A percentile compares a stretch with the other conserved stretches of the same genome.
Conservation (phyloP, 345 rosid species). For the Mallotus nudiflorus region DNA sequence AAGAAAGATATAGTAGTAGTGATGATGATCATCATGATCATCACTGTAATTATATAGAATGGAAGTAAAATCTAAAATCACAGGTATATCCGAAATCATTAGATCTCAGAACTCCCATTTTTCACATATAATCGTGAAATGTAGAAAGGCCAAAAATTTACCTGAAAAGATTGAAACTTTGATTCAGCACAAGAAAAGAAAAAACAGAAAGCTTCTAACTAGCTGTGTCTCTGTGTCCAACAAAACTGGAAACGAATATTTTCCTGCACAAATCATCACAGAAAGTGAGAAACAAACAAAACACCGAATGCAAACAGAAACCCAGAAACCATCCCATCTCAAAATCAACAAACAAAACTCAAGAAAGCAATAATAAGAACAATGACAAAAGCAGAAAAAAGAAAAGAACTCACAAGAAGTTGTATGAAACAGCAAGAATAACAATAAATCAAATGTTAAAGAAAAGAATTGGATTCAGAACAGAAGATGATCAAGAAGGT, state of each 20-base stretch:
- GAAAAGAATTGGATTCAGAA: neutral
- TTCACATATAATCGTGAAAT: conserved; percentile 1
- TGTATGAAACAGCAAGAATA: neutral
- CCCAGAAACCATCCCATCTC: conserved; percentile 11
- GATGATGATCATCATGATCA: no score
- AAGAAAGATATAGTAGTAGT: neutral
- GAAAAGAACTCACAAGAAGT: conserved; percentile 20
- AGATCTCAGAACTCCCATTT: conserved; percentile 27
- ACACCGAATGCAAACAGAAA: conserved; percentile 6
- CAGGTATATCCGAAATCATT: neutral
- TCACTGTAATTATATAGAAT: neutral
- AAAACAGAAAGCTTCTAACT: conserved; percentile 19
- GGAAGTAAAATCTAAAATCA: neutral
- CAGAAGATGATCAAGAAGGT: conserved; percentile 9
- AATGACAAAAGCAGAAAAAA: no score
- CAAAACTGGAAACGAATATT: conserved; percentile 1
- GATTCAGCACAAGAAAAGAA: conserved; percentile 21
- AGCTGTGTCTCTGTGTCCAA: conserved; percentile 8
- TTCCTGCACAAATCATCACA: conserved; percentile 19
- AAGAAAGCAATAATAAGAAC: conserved; percentile 5
- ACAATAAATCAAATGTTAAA: no score
- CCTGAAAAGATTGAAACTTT: conserved; percentile 24
- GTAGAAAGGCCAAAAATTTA: conserved; percentile 17
- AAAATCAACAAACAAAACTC: neutral
- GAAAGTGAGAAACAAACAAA: conserved; percentile 13